These are phyloP conservation scores for Fragaria nilgerrensis DNA, from an alignment of 306 rosid genomes.

Conservation along the genomic window DNA sequence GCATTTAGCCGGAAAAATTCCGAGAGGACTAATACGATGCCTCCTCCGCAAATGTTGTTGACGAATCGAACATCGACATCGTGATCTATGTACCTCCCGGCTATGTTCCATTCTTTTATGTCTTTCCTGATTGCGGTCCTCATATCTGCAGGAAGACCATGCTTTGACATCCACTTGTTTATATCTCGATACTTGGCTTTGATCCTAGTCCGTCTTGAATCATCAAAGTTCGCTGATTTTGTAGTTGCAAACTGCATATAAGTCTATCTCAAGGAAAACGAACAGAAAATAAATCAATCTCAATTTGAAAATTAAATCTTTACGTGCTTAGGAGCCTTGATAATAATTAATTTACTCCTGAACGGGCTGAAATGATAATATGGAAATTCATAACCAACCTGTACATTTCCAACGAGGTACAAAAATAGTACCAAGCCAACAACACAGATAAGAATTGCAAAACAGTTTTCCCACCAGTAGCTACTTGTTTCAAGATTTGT, in stretches of 20 bases:
- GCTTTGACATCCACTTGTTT: constrained; percentile 11
- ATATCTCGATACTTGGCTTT: not conserved
- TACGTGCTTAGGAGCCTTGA: not conserved
- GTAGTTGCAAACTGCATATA: constrained; percentile 50
- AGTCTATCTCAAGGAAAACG: constrained; percentile 38
- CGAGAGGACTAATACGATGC: not conserved
- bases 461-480: not conserved
- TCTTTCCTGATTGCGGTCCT: constrained; percentile 5
- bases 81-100: constrained; percentile 12
- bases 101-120: constrained; percentile 6
- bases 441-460: not conserved
- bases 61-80: constrained; percentile 6
- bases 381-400: not conserved
- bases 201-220: not conserved
- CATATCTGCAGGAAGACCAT: constrained; percentile 15
- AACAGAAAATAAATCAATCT: not conserved
- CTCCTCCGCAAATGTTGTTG: not conserved
- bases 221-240: constrained; percentile 17
- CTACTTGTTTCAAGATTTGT: not conserved
- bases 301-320: not conserved
- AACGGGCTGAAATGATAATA: too few species aligned
- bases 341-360: too few species aligned
- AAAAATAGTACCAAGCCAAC: not conserved
- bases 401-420: not conserved
- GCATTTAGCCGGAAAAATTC: not conserved